Evolutionary conservation across 2,329 filamentous ascomycete species (phyloP), one percentile per base, ranked within the genome.

Genomic region (Basipetospora sp.): DNA sequence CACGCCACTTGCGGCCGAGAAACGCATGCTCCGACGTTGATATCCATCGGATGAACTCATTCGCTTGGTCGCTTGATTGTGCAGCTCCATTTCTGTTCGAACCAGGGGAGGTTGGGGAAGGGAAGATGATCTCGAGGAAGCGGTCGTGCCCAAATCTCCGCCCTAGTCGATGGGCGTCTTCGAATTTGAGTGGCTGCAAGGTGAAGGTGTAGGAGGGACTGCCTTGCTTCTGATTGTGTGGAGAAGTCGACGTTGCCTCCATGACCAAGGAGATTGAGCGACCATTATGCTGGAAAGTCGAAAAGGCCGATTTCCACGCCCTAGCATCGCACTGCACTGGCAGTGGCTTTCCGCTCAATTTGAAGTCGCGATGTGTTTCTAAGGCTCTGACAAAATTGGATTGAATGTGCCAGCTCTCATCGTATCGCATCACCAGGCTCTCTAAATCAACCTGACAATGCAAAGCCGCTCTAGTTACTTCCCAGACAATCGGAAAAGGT

Each of bases 81-180:
- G 38, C 16, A 19, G 33, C 19, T 5, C 20, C 16, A 47, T 13
- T 50, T 55, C 3, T 59, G 41, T 0, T 53, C 34, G 0, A n/a
- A n/a, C n/a, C 45, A 3, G 46, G 52, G 1, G 50, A 51, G 1
- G 47, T 53, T 0, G 62, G 55, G 0, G 59, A 58, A 0, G 73
- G 71, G 4, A 76, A 55, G 4, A 62, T 49, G 1, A 78, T 41
- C 38, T 77, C 69, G 2, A 78, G 42, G 32, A 76, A 76, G 1
- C 74, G 61, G 43, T 78, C 72, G 0, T 63, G 52, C 0, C 74
- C 72, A 44, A 74, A 75, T 4, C 64, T 64, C 10, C 74, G 63
- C 15, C 56, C 55, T 0, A 77, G 50, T 2, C 74, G 65, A 48
- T 73, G 62, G 0, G 65, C 56, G 3, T 58, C 48, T 18, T 72